Evolutionary conservation across 306 rosid species (phyloP).

Genomic region (Notholithocarpus densiflorus): DNA sequence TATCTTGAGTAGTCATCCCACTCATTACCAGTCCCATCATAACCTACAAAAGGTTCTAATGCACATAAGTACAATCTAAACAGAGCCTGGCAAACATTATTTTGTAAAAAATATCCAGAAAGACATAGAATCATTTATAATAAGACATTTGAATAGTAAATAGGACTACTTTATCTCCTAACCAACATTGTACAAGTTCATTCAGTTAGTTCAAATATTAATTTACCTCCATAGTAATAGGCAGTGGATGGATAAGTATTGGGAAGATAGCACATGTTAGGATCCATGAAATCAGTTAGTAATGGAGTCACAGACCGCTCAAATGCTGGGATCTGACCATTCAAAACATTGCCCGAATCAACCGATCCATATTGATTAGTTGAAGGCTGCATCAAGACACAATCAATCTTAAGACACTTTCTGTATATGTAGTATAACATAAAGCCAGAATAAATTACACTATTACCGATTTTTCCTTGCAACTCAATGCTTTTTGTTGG

Average conservation of each 20-base stretch:
- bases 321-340: conserved; percentile 62
- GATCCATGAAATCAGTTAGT: conserved; percentile 66
- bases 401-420: background rate
- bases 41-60: conserved; percentile 36
- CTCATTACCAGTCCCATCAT: conserved; percentile 62
- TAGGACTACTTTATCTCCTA: background rate
- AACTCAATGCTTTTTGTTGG: too few species aligned
- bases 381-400: conserved; percentile 42
- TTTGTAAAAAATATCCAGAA: background rate
- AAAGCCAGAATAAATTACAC: background rate
- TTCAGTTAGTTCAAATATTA: background rate
- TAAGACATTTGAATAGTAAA: background rate
- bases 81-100: background rate
- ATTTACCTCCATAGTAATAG: conserved; percentile 76
- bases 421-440: background rate
- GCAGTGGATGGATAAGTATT: conserved; percentile 69
- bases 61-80: background rate
- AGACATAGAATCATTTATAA: background rate
- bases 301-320: conserved; percentile 82
- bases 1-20: conserved; percentile 87
- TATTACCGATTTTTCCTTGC: background rate
- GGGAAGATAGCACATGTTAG: conserved; percentile 71
- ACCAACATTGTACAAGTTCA: background rate
- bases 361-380: conserved; percentile 69
- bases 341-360: conserved; percentile 63